Base-by-base conservation (phyloP, 2,329 filamentous ascomycete genomes). In the Colletotrichum chlorophyti region DNA sequence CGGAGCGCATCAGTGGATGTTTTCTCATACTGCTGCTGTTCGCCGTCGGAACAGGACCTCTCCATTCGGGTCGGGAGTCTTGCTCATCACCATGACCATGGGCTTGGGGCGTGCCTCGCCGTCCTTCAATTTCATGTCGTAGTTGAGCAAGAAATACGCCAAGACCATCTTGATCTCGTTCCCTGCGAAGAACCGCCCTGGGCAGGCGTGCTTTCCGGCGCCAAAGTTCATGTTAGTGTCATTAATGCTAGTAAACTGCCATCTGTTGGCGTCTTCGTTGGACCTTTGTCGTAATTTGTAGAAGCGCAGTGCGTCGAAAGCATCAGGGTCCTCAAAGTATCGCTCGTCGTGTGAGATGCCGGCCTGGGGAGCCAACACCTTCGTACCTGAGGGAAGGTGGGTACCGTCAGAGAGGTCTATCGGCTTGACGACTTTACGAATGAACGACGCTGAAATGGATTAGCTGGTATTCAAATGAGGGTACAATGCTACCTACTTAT, bases 241-340 rank as follows among this genome's bases (percentile, higher is more conserved):
- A 40, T 60, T 65, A 42, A 78, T 69, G 35, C 75, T 73, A 3
- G 76, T 77, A 55, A 79, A 79, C 50, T 79, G 77, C 69, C 70
- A 73, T 31, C 74, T 68, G 60, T 75, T 74, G 27, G 67, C 71
- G 60, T 74, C 73, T 43, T 75, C 72, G 19, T 65, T 65, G 1
- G 72, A 73, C 51, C 69, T 65, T 52, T 77, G 70, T 9, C 77
- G 75, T 58, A 79, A 64, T 42, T 71, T 76, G 67, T 78, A 80
- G 68, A 82, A 83, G 46, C 80, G 79, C 47, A 83, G 63, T 5
- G 77, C 74, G 60, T 83, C 80, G 47, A 83, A 79, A 2, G 71
- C 71, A 17, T 77, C 73, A 6, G 79, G 73, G 17, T 74, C 68
- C 10, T 69, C 65, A 62, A 74, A 79, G 64, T 71, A 74, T 21